Evolutionary conservation across 139 green algal genomes (phyloP).

Genomic region (Pleodorina starrii): DNA sequence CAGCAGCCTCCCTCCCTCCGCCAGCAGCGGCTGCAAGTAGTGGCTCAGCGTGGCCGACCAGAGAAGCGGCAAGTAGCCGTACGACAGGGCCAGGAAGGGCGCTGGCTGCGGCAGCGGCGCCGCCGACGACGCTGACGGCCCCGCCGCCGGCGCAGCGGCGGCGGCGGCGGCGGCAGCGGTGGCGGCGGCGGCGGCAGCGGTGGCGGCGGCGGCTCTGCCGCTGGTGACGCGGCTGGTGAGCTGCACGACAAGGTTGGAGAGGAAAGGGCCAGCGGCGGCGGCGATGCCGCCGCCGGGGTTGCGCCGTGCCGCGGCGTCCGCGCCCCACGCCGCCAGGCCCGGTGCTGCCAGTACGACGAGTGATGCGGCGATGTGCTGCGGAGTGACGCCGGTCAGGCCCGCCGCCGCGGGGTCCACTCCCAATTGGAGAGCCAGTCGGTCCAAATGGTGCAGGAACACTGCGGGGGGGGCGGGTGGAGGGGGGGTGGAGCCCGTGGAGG

Average conservation of each 20-base stretch:
- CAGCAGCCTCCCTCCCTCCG: slow-evolving; percentile 71
- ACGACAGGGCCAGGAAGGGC: slow-evolving; percentile 74
- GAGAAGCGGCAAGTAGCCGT: slow-evolving; percentile 80
- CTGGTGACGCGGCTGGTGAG: not conserved
- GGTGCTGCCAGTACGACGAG: slow-evolving; percentile 61
- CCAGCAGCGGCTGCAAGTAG: slow-evolving; percentile 69
- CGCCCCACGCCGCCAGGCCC: slow-evolving; percentile 58
- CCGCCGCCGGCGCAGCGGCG: not conserved
- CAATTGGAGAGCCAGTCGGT: slow-evolving; percentile 55
- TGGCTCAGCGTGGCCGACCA: slow-evolving; percentile 76
- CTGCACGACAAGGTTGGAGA: not conserved
- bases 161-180: not conserved
- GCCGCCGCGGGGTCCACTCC: slow-evolving; percentile 28
- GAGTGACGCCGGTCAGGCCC: not conserved
- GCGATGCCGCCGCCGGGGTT: not conserved
- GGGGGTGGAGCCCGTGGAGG: too few relatives aligned
- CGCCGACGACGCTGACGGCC: not conserved
- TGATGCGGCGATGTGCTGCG: slow-evolving; percentile 62
- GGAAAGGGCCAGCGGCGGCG: not conserved
- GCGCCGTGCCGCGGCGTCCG: slow-evolving; percentile 48
- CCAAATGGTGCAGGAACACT: slow-evolving; percentile 75
- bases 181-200: not conserved
- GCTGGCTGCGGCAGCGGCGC: not conserved
- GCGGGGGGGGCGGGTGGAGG: not conserved
- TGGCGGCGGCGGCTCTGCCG: not conserved